Evolutionary conservation across 495 filamentous ascomycete species (phyloP).

Genomic region (Aspergillus bridgeri): DNA sequence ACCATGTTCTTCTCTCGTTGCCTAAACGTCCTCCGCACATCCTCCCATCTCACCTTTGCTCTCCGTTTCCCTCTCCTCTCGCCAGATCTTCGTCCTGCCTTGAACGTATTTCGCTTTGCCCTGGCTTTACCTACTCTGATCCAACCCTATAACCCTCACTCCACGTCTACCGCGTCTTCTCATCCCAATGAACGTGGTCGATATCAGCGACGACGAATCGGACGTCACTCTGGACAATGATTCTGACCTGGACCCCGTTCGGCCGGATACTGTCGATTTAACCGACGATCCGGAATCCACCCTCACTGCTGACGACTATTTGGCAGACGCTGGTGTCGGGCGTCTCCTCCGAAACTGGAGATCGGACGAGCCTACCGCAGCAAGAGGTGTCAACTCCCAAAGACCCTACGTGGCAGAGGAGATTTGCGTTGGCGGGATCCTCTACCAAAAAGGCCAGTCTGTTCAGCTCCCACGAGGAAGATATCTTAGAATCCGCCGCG

Average conservation of each 20-base stretch:
- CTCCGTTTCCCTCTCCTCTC: no score
- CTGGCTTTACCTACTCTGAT: no score
- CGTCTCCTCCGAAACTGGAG: background rate
- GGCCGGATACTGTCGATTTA: background rate
- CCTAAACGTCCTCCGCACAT: no score
- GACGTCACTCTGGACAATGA: background rate
- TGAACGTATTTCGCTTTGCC: no score
- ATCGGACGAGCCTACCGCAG: background rate
- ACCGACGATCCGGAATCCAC: background rate
- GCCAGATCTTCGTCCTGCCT: no score
- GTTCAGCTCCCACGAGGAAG: slow-evolving; percentile 20
- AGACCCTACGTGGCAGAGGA: background rate
- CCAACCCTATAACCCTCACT: no score
- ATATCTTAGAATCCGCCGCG: slow-evolving; percentile 19
- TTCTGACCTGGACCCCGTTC: background rate
- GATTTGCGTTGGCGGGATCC: slow-evolving; percentile 18
- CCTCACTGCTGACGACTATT: background rate
- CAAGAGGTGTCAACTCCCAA: background rate
- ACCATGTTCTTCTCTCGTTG: no score
- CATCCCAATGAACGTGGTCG: no score
- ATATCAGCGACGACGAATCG: no score
- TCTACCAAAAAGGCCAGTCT: slow-evolving; percentile 20
- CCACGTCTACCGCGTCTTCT: no score
- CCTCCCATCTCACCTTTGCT: no score
- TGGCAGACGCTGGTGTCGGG: background rate